Evolutionary conservation across 768 basidiomycete species (phyloP), one percentile per base, ranked within the genome.

Genomic region (Stropharia rugosoannulata): DNA sequence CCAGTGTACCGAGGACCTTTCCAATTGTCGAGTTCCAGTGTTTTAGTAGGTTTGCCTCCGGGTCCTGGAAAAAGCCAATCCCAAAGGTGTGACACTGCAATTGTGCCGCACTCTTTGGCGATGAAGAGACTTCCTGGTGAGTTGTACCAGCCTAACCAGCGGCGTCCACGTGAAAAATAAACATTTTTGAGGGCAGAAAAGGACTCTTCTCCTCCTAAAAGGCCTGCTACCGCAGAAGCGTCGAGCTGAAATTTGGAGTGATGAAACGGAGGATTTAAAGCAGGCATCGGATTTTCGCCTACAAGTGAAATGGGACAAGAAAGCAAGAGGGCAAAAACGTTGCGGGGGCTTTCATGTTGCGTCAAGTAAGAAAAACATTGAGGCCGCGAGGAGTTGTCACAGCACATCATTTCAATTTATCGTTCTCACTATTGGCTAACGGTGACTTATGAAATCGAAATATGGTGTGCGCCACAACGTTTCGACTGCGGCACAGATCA

Each of bases 61-160:
- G 45, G 18, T 22, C 57, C 57, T 7, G 57, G 57, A 41, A 49
- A 58, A 25, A 58, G 51, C 18, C 57, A 51, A 19, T 58, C 57
- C 57, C 57, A 58, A 8, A 58, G 36, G 18, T 51, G 40, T 15
- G 52, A 48, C 29, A 48, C 37, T 6, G 57, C 46, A 15, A 58
- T 40, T 35, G 54, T 40, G 12, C 57, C 57, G 19, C 54, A 58
- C 13, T 54, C 49, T 41, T 58, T 58, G 18, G 57, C 57, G 15
- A 58, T 52, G 18, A 54, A 42, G 16, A 53, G 49, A 37, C 57
- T 58, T 32, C 57, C 57, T 16, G 57, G 51, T 3, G 51, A 58
- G 32, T 58, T 58, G 29, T 58, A 58, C 57, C 57, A 58, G 12
- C 57, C 57, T n/a, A 58, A 27, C 57, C 57, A 58, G 16, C 57